Conservation (phyloP, 768 basidiomycete species). For the Lentinula sp. region DNA sequence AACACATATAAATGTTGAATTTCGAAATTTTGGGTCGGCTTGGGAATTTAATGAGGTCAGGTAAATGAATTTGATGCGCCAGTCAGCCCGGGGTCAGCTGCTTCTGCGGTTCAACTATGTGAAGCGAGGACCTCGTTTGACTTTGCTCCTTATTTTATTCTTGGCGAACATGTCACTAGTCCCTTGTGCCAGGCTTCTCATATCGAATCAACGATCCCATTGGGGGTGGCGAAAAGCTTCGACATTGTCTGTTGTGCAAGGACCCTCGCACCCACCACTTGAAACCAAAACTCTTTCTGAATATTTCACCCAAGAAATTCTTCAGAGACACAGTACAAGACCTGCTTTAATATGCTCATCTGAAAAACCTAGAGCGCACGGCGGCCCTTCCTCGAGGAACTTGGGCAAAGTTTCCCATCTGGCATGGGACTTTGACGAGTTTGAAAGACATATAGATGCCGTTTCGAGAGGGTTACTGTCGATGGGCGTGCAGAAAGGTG, state of each 20-base stretch:
- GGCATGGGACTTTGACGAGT: constrained; percentile 71
- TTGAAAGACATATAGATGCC: constrained; percentile 59
- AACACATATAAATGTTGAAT: no score
- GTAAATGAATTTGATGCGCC: no score
- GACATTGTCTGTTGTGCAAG: constrained; percentile 31
- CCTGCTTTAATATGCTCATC: constrained; percentile 63
- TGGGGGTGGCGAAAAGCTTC: constrained; percentile 9
- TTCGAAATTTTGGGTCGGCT: no score
- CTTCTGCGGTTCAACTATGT: no score
- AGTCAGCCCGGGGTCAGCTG: background rate
- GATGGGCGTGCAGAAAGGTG: constrained; percentile 69
- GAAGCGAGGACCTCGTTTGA: no score
- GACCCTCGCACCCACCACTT: constrained; percentile 35
- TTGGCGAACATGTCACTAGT: background rate
- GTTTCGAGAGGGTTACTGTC: constrained; percentile 63
- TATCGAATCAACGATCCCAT: background rate
- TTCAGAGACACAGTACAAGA: constrained; percentile 39
- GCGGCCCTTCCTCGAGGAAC: constrained; percentile 53
- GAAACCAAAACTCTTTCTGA: constrained; percentile 34
- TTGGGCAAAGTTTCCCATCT: constrained; percentile 44
- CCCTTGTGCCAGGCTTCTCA: background rate
- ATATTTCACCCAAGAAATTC: constrained; percentile 56
- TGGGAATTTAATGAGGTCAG: no score
- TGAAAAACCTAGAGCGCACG: constrained; percentile 52
- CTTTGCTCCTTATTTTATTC: background rate